A percentile compares a stretch with the other conserved stretches of the same genome.
These are phyloP conservation scores for Hypoxylon sp. DNA, from an alignment of 2,329 filamentous ascomycete genomes.

Conservation along the genomic window DNA sequence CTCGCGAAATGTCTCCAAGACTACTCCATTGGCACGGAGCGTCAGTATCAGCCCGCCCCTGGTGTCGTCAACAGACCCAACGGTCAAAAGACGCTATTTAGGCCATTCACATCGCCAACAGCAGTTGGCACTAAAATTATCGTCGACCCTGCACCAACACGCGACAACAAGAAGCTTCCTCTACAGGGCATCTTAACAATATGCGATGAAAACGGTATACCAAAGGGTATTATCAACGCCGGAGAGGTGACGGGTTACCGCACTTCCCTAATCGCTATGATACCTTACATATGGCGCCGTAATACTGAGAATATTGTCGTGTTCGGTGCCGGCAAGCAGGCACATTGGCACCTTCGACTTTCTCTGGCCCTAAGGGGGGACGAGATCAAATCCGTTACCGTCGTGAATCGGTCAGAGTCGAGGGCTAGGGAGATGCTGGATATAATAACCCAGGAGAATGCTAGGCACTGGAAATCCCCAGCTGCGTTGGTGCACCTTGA, in stretches of 20 bases:
- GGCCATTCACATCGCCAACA: conserved; percentile 1
- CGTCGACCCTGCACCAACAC: conserved; percentile 8
- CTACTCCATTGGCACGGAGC: conserved; percentile 4
- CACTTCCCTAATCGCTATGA: conserved; percentile 13
- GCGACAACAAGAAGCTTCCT: neutral
- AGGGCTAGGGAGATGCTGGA: conserved; percentile 3
- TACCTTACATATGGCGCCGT: conserved; percentile 7
- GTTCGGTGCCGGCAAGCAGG: conserved; percentile 11
- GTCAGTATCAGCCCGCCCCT: conserved; percentile 11
- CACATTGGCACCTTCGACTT: conserved; percentile 12
- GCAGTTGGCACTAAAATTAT: conserved; percentile 13
- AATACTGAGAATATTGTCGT: conserved; percentile 6
- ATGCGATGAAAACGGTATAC: conserved; percentile 10
- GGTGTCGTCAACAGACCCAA: conserved; percentile 1
- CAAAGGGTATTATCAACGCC: conserved; percentile 7
- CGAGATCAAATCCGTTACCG: conserved; percentile 8
- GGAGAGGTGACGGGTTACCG: conserved; percentile 11
- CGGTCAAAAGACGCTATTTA: conserved; percentile 11
- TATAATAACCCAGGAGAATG: neutral
- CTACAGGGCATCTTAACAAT: neutral
- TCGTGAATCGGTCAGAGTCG: conserved; percentile 9
- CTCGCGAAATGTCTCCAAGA: neutral
- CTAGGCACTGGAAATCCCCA: neutral
- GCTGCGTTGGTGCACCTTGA: neutral
- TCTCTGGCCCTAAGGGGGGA: neutral